A percentile compares a stretch with the other conserved stretches of the same genome.
phyloP scores from a whole-genome alignment of 495 filamentous ascomycete species.

The Polyplosphaeria fusca region DNA sequence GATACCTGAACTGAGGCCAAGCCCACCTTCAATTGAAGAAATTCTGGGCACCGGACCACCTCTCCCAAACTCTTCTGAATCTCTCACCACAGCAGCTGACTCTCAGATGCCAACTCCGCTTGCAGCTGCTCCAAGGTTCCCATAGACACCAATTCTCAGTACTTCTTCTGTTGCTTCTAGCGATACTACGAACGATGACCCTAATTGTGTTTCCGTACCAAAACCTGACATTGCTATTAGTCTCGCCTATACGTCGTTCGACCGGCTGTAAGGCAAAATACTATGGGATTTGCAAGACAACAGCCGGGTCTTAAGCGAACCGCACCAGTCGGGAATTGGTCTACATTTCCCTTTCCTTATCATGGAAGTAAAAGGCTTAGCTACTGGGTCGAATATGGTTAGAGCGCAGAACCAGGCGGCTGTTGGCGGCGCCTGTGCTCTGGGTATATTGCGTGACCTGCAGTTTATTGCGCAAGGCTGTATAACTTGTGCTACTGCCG shows the following conservation, averaged over 20 bases:
- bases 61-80: background rate
- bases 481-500: background rate
- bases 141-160: conserved; percentile 1
- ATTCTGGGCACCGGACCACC: background rate
- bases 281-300: conserved; percentile 10
- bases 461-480: background rate
- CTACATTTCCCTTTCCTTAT: conserved; percentile 19
- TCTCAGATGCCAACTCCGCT: background rate
- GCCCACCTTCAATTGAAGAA: conserved; percentile 2
- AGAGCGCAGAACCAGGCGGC: conserved; percentile 19
- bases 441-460: background rate
- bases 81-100: no score
- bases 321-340: conserved; percentile 6
- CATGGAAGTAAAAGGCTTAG: conserved; percentile 20
- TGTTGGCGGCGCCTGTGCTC: conserved; percentile 1
- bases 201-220: conserved; percentile 9
- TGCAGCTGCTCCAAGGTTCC: background rate
- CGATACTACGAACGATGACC: background rate
- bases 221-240: conserved; percentile 8
- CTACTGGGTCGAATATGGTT: conserved; percentile 13
- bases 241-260: conserved; percentile 1
- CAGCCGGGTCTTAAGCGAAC: conserved; percentile 7
- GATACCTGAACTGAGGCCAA: conserved; percentile 4
- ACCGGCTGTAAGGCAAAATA: conserved; percentile 8
- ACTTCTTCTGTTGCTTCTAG: background rate